Evolutionary conservation across 2,329 filamentous ascomycete species (phyloP).

Genomic region (Torrubiellomyces zombiae): DNA sequence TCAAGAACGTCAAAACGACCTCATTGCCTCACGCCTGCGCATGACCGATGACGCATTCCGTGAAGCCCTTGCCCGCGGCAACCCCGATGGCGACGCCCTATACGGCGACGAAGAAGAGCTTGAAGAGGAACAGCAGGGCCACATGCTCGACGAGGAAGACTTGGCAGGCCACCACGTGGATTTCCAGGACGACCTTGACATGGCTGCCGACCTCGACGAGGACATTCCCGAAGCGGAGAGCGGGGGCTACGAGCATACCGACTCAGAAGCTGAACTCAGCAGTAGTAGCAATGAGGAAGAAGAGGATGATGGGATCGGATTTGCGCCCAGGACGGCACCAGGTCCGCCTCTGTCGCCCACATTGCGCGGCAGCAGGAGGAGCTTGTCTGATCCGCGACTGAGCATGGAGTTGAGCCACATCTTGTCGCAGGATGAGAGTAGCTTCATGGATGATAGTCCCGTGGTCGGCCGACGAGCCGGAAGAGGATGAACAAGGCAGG

Average conservation of each 20-base stretch:
- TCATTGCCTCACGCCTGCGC: constrained; percentile 33
- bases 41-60: constrained; percentile 46
- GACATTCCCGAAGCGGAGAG: constrained; percentile 50
- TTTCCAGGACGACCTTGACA: constrained; percentile 21
- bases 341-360: constrained; percentile 21
- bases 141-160: constrained; percentile 48
- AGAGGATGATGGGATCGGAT: constrained; percentile 16
- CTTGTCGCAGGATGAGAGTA: constrained; percentile 40
- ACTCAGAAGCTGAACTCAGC: constrained; percentile 49
- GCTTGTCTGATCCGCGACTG: constrained; percentile 14
- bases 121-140: constrained; percentile 37
- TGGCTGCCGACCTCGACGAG: constrained; percentile 55
- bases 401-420: constrained; percentile 42
- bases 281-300: constrained; percentile 23
- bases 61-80: constrained; percentile 36
- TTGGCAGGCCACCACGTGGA: constrained; percentile 24
- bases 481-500: constrained; percentile 7
- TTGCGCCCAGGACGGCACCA: constrained; percentile 19
- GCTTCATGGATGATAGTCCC: constrained; percentile 37
- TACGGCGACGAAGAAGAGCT: constrained; percentile 37
- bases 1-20: constrained; percentile 28
- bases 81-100: constrained; percentile 28
- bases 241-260: constrained; percentile 60
- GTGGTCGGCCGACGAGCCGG: constrained; percentile 21
- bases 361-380: constrained; percentile 12